Percentiles rank a stretch among this genome's conserved stretches.
phyloP scores from a whole-genome alignment of 2,329 filamentous ascomycete genomes.

The Pseudogymnoascus sp. region DNA sequence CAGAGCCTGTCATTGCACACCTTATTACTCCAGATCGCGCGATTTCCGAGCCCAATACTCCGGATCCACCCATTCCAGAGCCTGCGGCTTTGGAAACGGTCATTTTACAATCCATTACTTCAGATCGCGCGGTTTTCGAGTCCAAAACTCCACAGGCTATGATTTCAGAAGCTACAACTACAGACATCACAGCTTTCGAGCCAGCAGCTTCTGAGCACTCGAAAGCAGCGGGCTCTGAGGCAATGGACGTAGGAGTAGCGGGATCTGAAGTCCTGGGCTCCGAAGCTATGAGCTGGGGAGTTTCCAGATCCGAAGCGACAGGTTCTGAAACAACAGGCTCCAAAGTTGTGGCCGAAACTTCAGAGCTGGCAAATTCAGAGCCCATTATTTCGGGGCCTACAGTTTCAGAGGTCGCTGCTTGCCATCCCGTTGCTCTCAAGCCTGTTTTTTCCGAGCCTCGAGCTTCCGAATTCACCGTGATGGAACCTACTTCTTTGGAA shows the following conservation, averaged over 20 bases:
- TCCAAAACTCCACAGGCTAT: not conserved
- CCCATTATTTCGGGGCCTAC: not conserved
- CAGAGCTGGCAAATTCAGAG: not conserved
- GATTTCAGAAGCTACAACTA: too few species aligned
- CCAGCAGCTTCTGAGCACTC: not conserved
- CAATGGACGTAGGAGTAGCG: too few species aligned
- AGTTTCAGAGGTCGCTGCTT: not conserved
- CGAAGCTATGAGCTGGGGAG: too few species aligned
- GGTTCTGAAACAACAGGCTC: too few species aligned
- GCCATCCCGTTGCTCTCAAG: too few species aligned
- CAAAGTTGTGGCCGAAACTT: not conserved
- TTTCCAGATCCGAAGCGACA: too few species aligned
- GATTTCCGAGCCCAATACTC: not conserved
- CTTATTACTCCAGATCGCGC: not conserved
- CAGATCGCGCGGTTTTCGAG: not conserved
- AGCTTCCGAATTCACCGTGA: not conserved
- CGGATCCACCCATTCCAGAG: not conserved
- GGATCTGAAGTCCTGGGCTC: too few species aligned
- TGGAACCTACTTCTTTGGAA: too few species aligned
- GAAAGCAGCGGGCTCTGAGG: too few species aligned
- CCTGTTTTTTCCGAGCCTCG: not conserved
- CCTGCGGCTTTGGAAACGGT: not conserved
- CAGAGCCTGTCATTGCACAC: not conserved
- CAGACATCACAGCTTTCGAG: not conserved
- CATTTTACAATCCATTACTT: not conserved